Percentiles rank a stretch among this genome's conserved stretches.
Conservation (phyloP, 73 alveolate species). For the Paramecium biaurelia region DNA sequence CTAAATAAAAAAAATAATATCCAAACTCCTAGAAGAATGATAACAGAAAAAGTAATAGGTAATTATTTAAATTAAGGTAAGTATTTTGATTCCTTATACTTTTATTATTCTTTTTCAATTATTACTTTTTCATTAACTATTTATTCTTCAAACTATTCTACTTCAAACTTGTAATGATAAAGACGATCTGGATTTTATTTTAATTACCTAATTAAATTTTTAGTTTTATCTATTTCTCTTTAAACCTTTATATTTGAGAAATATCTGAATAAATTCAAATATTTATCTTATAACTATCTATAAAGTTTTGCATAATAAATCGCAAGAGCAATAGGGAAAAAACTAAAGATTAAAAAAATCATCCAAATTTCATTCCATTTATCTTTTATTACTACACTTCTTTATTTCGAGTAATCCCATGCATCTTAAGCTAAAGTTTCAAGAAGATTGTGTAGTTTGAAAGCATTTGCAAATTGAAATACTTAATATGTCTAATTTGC, state of each 20-base stretch:
- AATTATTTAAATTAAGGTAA: background rate
- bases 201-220: background rate
- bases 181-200: background rate
- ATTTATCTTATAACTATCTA: background rate
- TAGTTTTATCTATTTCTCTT: slow-evolving; percentile 12
- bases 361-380: slow-evolving; percentile 12
- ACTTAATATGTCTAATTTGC: slow-evolving; percentile 6
- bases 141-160: background rate
- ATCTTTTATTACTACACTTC: background rate
- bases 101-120: background rate
- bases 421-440: background rate
- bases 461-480: slow-evolving; percentile 36
- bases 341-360: background rate
- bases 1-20: background rate
- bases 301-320: background rate
- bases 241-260: background rate
- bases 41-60: background rate
- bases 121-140: background rate
- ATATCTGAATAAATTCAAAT: background rate
- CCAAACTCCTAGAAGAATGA: background rate
- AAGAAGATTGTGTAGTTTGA: background rate
- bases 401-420: background rate
- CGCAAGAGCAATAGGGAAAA: background rate
- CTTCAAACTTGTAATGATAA: background rate
- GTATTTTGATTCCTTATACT: background rate